phyloP scores from a whole-genome alignment of 2,329 filamentous ascomycete genomes.

The Trichothecium roseum region DNA sequence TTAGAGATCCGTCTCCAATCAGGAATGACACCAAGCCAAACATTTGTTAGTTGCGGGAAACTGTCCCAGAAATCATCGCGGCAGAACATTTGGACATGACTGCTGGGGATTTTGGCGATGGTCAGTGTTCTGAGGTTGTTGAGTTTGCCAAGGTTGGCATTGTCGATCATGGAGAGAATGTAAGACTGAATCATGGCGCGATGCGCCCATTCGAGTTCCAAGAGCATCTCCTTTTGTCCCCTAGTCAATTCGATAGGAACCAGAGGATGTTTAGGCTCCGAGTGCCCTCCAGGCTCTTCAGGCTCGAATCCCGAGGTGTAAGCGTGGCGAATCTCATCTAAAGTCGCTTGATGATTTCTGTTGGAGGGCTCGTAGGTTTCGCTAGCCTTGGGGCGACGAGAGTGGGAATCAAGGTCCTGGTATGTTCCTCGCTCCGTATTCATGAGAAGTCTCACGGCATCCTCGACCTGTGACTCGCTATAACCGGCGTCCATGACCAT shows the following conservation, averaged over 20 bases:
- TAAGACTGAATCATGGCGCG: constrained; percentile 59
- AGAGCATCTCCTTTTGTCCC: constrained; percentile 57
- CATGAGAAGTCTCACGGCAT: constrained; percentile 23
- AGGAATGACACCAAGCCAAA: constrained; percentile 52
- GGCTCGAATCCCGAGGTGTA: too few species aligned
- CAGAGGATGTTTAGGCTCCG: constrained; percentile 18
- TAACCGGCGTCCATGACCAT: constrained; percentile 28
- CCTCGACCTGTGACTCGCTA: constrained; percentile 14
- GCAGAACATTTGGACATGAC: constrained; percentile 44
- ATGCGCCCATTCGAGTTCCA: constrained; percentile 60
- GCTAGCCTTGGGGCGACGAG: too few species aligned
- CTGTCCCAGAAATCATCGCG: constrained; percentile 51
- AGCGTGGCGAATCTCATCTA: too few species aligned
- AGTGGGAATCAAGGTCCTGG: too few species aligned
- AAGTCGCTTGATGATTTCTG: too few species aligned
- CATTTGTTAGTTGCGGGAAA: constrained; percentile 39
- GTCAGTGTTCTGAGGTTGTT: constrained; percentile 45
- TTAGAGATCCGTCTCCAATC: constrained; percentile 54
- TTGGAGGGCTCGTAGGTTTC: too few species aligned
- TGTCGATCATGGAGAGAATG: constrained; percentile 53
- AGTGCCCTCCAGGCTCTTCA: too few species aligned
- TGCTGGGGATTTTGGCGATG: constrained; percentile 54
- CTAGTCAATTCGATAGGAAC: constrained; percentile 45
- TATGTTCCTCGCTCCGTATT: too few species aligned
- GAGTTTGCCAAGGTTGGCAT: constrained; percentile 36